Evolutionary conservation across 371 early-diverging fungal genomes (phyloP), one percentile per base, ranked within the genome.

Genomic region (Mortierella sp.): DNA sequence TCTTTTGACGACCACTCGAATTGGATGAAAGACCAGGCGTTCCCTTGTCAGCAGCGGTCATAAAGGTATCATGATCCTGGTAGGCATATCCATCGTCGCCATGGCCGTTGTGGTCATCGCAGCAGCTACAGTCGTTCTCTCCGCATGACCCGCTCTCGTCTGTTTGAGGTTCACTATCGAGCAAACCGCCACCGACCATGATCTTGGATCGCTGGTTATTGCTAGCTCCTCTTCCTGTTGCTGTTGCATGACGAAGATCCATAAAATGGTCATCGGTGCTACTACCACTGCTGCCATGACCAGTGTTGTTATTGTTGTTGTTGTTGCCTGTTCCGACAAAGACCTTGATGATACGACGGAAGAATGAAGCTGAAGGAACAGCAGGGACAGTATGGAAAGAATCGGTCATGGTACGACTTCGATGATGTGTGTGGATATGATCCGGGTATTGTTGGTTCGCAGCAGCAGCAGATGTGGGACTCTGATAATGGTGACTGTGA

Each of bases 71-170:
- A 10, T 24, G 71, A 50, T 38, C 75, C 50, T 26, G 73, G 63
- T 14, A 50, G 34, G 24, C 57, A 72, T 50, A 70, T 63, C 28
- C 44, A 31, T 55, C 7, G 48, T 38, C 42, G 28, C 63, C 48
- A 26, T 80, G 13, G 60, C 24, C 21, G 24, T 31, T 24, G 24
- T 38, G 74, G 7, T 54, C 74, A 24, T 74, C 75, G n/a, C 78
- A 76, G n/a, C 78, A 76, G 42, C 31, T 75, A 44, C 76, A 84
- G 60, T 80, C 81, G 26, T 65, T 79, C 14, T 81, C 85, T 11
- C 75, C 79, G 28, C 70, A 78, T 2, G 81, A 81, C 21, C 74
- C 81, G 71, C 76, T 75, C 60, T 73, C 76, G 50, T 84, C 75
- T 24, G 77, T 80, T 28, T 80, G 70, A 7, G 52, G 38, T 34